Evolutionary conservation across 208 protist genomes (phyloP), one percentile per base, ranked within the genome.

Genomic region (Trypanosoma caninum): DNA sequence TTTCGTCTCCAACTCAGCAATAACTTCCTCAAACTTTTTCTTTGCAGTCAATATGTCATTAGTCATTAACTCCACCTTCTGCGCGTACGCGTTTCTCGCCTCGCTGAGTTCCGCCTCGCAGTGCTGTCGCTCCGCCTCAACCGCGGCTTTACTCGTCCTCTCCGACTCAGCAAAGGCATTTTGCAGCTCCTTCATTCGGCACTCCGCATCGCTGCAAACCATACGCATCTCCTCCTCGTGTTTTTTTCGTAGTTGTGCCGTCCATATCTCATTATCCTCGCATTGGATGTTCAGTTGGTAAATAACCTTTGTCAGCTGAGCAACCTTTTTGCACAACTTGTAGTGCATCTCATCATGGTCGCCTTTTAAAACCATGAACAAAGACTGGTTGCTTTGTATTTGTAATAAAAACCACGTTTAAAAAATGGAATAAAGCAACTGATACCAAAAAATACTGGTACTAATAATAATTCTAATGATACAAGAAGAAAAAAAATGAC

Each of bases 271-370:
- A 57, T 94, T 87, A 65, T 98, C 97, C 64, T 98, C 95, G 38
- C 91, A 95, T 34, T 89, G 81, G 38, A 90, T 97, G 69, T 98
- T 98, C 20, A 98, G 79, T 14, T 97, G 94, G 75, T 98, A 98
- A 40, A 98, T 97, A 1, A 98, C 97, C 59, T 98, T 98, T 2
- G 97, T 98, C 28, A 98, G 83, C 72, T 98, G 95, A 10, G 97
- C 97, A 64, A 98, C 97, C 77, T 98, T 98, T 59, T 98, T 98
- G 82, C 84, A 93, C 92, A 98, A 97, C 57, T 95, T 96, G 45
- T 89, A 92, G 59, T 96, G 77, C 68, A 92, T 80, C 56, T 97
- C 91, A 2, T 88, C 80, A 31, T 18, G 4, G 3, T 82, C 79
- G n/a, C 5, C 37, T 9, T n/a, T n/a, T n/a, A n/a, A n/a, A n/a